These are phyloP conservation scores for Luzula sylvatica DNA, from an alignment of 176 grass and related monocot species.

Conservation along the genomic window DNA sequence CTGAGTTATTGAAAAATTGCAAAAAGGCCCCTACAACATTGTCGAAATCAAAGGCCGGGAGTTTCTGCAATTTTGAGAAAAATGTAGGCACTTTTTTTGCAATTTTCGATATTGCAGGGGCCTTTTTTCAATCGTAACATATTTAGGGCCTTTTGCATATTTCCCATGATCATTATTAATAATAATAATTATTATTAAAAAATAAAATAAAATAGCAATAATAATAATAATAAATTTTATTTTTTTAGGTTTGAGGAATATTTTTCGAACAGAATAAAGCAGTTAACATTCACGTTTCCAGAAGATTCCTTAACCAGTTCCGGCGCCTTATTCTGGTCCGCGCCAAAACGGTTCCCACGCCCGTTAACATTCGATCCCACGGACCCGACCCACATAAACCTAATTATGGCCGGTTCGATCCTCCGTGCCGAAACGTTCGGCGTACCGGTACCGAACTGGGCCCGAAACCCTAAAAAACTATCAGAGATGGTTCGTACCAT, in stretches of 20 bases:
- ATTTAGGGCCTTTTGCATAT: too few species aligned
- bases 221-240: too few species aligned
- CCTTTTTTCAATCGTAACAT: too few species aligned
- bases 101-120: too few species aligned
- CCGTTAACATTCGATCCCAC: conserved; percentile 43
- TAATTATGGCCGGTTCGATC: conserved; percentile 58
- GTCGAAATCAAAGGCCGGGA: too few species aligned
- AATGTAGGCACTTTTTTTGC: too few species aligned
- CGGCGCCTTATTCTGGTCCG: conserved; percentile 64
- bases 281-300: conserved; percentile 73
- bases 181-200: too few species aligned
- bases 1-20: too few species aligned
- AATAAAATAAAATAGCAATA: too few species aligned
- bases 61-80: too few species aligned
- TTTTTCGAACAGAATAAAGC: conserved; percentile 72
- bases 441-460: conserved; percentile 52
- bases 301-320: conserved; percentile 63
- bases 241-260: conserved; percentile 66
- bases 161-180: too few species aligned
- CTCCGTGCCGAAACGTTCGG: conserved; percentile 69
- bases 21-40: too few species aligned
- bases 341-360: conserved; percentile 62
- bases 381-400: conserved; percentile 40
- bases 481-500: conserved; percentile 39
- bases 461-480: conserved; percentile 35